phyloP scores from a whole-genome alignment of 805 yeast species.

The Starmerella lactis-condensi region DNA sequence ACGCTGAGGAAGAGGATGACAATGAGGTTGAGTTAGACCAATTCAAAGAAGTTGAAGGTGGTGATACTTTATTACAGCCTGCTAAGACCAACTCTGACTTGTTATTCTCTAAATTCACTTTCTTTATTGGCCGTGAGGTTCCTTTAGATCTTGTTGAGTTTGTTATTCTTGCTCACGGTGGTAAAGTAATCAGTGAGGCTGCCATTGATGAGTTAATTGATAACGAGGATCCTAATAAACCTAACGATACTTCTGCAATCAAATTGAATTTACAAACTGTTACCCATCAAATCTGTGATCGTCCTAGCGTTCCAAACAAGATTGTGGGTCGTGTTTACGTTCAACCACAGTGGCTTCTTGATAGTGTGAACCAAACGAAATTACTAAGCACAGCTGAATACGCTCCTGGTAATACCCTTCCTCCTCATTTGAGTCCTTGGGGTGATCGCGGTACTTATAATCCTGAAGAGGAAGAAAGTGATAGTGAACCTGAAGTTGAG shows the following conservation, averaged over 20 bases:
- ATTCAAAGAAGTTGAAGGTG: conserved; percentile 40
- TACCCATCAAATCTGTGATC: conserved; percentile 87
- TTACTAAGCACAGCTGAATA: conserved; percentile 63
- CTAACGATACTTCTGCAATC: conserved; percentile 22
- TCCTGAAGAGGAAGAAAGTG: conserved; percentile 39
- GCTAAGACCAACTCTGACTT: conserved; percentile 7
- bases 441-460: conserved; percentile 86
- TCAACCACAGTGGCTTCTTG: conserved; percentile 98
- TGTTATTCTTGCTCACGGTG: conserved; percentile 71
- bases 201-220: conserved; percentile 56
- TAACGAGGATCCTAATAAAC: conserved; percentile 29
- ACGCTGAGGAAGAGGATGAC: conserved; percentile 20
- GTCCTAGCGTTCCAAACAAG: conserved; percentile 61
- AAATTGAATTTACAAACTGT: conserved; percentile 43
- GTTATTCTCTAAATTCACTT: conserved; percentile 55
- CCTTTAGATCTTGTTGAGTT: conserved; percentile 82
- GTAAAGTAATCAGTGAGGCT: conserved; percentile 67
- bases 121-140: conserved; percentile 88
- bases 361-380: conserved; percentile 60
- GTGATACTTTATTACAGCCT: conserved; percentile 51
- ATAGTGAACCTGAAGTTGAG: conserved; percentile 17
- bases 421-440: conserved; percentile 98
- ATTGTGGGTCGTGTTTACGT: conserved; percentile 83
- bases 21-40: conserved; percentile 35
- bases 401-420: conserved; percentile 86